A percentile compares a stretch with the other conserved stretches of the same genome.
Evolutionary conservation across 768 basidiomycete species (phyloP).

Genomic region (Exsudoporus frostii): DNA sequence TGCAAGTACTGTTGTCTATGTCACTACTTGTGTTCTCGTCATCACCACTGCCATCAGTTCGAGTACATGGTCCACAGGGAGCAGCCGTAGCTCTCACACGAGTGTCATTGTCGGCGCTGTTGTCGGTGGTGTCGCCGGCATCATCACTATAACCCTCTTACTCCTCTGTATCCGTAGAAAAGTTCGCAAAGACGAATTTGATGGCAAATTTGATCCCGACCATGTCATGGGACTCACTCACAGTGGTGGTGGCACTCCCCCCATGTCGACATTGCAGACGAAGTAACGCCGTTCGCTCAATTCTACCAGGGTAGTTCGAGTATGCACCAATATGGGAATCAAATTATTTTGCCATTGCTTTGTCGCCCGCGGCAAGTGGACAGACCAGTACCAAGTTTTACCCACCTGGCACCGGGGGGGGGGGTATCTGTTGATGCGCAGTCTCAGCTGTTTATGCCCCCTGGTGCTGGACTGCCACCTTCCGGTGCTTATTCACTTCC

Average conservation of each 20-base stretch:
- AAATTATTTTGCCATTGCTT: slow-evolving; percentile 1
- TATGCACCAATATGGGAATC: slow-evolving; percentile 27
- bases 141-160: slow-evolving; percentile 28
- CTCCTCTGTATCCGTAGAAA: slow-evolving; percentile 30
- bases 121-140: too few relatives aligned
- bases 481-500: slow-evolving; percentile 3
- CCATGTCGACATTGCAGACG: slow-evolving; percentile 24
- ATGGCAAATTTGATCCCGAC: slow-evolving; percentile 50
- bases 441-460: slow-evolving; percentile 1
- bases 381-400: slow-evolving; percentile 11
- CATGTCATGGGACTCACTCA: slow-evolving; percentile 31
- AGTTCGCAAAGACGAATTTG: slow-evolving; percentile 38
- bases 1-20: slow-evolving; percentile 19
- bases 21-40: slow-evolving; percentile 23
- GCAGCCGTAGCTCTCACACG: slow-evolving; percentile 16
- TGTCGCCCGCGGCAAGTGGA: neutral
- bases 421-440: slow-evolving; percentile 6
- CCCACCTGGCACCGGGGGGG: neutral
- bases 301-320: slow-evolving; percentile 3
- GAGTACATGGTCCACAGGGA: neutral
- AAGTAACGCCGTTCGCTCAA: slow-evolving; percentile 28
- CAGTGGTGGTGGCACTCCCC: slow-evolving; percentile 25
- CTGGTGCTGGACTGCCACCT: neutral
- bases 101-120: slow-evolving; percentile 52
- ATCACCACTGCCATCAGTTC: slow-evolving; percentile 14